phyloP scores from a whole-genome alignment of 2,329 filamentous ascomycete genomes.

The Colletotrichum incanum region DNA sequence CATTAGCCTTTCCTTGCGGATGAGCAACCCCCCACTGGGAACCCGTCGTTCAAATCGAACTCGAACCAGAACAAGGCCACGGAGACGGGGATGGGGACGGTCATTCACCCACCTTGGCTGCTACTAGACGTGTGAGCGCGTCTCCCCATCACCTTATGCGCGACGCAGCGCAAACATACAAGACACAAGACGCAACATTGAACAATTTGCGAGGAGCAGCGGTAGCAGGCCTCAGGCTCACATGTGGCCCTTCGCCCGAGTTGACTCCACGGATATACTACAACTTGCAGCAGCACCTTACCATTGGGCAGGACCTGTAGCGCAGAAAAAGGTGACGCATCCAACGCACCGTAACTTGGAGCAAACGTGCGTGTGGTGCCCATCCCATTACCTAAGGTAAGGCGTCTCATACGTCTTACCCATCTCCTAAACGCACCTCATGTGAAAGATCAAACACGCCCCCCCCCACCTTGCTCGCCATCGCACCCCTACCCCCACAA shows the following conservation, averaged over 20 bases:
- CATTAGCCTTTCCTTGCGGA: constrained; percentile 16
- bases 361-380: constrained; percentile 4
- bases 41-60: constrained; percentile 3
- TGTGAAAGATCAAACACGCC: neutral
- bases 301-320: neutral
- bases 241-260: neutral
- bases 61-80: constrained; percentile 30
- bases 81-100: constrained; percentile 1
- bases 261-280: neutral
- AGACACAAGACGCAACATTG: neutral
- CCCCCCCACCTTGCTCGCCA: neutral
- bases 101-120: constrained; percentile 17
- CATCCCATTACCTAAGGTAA: constrained; percentile 22
- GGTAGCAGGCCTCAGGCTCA: neutral
- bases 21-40: constrained; percentile 19
- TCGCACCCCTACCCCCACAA: neutral
- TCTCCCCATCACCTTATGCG: constrained; percentile 8
- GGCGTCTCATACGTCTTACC: constrained; percentile 1
- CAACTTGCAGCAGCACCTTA: neutral
- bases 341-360: constrained; percentile 2
- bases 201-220: neutral
- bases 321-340: constrained; percentile 3
- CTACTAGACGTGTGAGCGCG: neutral
- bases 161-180: neutral
- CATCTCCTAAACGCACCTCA: constrained; percentile 8